Evolutionary conservation across 2,329 filamentous ascomycete genomes (phyloP).

Genomic region (Didymella lethalis): DNA sequence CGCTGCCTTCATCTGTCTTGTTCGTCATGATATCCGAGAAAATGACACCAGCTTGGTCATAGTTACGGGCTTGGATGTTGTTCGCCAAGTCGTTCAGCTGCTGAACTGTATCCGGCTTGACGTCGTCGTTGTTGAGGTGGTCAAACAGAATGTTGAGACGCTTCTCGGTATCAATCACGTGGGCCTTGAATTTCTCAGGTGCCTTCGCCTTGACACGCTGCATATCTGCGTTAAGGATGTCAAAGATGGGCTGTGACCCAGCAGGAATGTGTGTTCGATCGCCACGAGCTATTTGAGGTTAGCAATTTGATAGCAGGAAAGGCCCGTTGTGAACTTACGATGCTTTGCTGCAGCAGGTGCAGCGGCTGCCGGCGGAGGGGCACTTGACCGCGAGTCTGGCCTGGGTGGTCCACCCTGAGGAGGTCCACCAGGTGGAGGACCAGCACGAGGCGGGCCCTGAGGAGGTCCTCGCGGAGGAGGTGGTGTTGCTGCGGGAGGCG

Average conservation of each 20-base stretch:
- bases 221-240: constrained; percentile 84
- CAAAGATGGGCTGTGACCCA: constrained; percentile 77
- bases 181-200: constrained; percentile 82
- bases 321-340: constrained; percentile 60
- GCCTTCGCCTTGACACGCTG: constrained; percentile 86
- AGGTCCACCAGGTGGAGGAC: constrained; percentile 47
- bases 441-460: constrained; percentile 49
- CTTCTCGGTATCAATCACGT: constrained; percentile 94
- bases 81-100: constrained; percentile 66
- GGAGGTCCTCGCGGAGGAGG: constrained; percentile 55
- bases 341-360: constrained; percentile 68
- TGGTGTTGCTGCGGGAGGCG: constrained; percentile 51
- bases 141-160: constrained; percentile 93
- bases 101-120: constrained; percentile 79
- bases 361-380: constrained; percentile 59
- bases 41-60: constrained; percentile 55
- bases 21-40: constrained; percentile 58
- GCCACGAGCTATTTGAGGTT: constrained; percentile 63
- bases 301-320: constrained; percentile 23
- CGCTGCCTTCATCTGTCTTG: constrained; percentile 59
- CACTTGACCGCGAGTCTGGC: constrained; percentile 54
- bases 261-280: constrained; percentile 89
- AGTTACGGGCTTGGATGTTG: constrained; percentile 53
- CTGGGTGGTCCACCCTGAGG: constrained; percentile 51
- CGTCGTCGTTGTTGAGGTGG: constrained; percentile 92